Evolutionary conservation across 2,329 filamentous ascomycete species (phyloP).

Genomic region (Colletotrichum sp.): DNA sequence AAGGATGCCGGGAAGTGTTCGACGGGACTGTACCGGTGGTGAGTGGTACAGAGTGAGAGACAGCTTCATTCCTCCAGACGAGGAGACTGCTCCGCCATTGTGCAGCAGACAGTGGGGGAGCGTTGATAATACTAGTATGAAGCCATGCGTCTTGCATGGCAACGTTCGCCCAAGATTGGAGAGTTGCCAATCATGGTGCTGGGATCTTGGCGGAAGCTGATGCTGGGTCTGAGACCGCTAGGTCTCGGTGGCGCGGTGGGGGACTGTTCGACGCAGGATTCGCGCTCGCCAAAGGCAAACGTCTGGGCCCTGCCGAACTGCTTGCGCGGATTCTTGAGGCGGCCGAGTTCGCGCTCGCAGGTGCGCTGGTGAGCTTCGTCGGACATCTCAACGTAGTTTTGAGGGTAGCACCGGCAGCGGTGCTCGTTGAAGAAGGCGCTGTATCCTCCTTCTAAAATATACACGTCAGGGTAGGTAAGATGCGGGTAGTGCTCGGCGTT

Average conservation of each 20-base stretch:
- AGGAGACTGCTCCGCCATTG: slow-evolving; percentile 25
- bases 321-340: slow-evolving; percentile 83
- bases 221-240: slow-evolving; percentile 38
- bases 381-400: slow-evolving; percentile 97
- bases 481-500: slow-evolving; percentile 88
- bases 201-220: slow-evolving; percentile 41
- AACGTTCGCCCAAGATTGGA: slow-evolving; percentile 54
- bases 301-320: slow-evolving; percentile 89
- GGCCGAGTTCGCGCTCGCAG: slow-evolving; percentile 93
- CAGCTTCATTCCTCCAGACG: slow-evolving; percentile 2
- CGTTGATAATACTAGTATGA: slow-evolving; percentile 56
- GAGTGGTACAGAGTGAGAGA: not conserved
- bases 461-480: slow-evolving; percentile 95
- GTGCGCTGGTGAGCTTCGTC: slow-evolving; percentile 89
- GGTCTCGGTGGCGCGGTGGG: slow-evolving; percentile 53
- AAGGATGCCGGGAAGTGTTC: slow-evolving; percentile 2
- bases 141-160: slow-evolving; percentile 64
- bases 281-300: slow-evolving; percentile 88
- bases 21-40: not conserved
- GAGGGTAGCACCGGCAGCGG: slow-evolving; percentile 83
- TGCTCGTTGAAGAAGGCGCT: slow-evolving; percentile 88
- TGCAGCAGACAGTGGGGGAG: slow-evolving; percentile 29
- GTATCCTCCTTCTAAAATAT: slow-evolving; percentile 96
- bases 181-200: slow-evolving; percentile 50
- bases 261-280: slow-evolving; percentile 60